phyloP scores from a whole-genome alignment of 1,139 yeast species.

The Kurtzmaniella quercitrusa region DNA sequence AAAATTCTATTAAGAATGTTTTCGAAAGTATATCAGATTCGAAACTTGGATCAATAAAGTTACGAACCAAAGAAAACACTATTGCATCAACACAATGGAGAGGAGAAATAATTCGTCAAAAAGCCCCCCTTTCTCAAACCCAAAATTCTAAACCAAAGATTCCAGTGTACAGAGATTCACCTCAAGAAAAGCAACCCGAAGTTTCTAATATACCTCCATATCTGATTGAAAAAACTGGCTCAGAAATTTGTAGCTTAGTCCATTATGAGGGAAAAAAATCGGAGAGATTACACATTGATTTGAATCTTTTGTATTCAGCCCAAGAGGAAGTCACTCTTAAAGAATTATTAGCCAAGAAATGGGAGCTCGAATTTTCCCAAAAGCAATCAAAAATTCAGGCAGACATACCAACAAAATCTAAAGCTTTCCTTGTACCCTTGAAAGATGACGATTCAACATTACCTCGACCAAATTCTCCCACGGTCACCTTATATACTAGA shows the following conservation, averaged over 20 bases:
- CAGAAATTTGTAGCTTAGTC: conserved; percentile 43
- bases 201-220: conserved; percentile 2
- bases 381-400: conserved; percentile 4
- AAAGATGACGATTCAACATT: conserved; percentile 21
- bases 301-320: conserved; percentile 46
- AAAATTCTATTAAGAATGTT: conserved; percentile 28
- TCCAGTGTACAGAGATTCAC: conserved; percentile 39
- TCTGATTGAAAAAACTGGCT: conserved; percentile 8
- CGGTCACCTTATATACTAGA: conserved; percentile 72
- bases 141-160: conserved; percentile 19
- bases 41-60: conserved; percentile 43
- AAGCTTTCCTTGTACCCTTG: conserved; percentile 31
- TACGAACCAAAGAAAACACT: conserved; percentile 63
- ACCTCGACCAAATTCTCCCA: conserved; percentile 54
- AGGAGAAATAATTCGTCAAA: conserved; percentile 55
- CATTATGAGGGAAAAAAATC: conserved; percentile 54
- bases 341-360: conserved; percentile 49
- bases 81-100: conserved; percentile 59
- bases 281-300: conserved; percentile 62
- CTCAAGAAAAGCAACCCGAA: conserved; percentile 14
- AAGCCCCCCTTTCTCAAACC: conserved; percentile 7
- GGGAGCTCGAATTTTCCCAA: not conserved
- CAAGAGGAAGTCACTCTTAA: conserved; percentile 51
- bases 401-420: conserved; percentile 2
- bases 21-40: conserved; percentile 17